A percentile compares a stretch with the other conserved stretches of the same genome.
Evolutionary conservation across 1,284 basidiomycete species (phyloP).

Genomic region (Ganoderma lucidum): DNA sequence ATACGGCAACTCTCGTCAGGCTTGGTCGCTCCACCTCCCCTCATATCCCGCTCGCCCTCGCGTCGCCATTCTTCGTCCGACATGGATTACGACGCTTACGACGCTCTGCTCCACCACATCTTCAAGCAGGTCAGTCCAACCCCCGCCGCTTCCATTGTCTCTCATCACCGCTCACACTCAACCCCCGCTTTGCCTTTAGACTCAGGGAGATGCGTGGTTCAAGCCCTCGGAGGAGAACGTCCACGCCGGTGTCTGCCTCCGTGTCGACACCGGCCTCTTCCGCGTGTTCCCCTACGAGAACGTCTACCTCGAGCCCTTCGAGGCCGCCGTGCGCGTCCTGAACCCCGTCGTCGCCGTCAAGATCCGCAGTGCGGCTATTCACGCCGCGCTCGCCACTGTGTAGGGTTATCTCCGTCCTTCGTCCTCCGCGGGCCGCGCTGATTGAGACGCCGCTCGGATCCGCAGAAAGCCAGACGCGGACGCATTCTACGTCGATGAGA

Average conservation of each 20-base stretch:
- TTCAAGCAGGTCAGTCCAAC: slow-evolving; percentile 52
- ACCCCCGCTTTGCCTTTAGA: slow-evolving; percentile 45
- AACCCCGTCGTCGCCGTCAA: slow-evolving; percentile 87
- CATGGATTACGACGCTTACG: slow-evolving; percentile 80
- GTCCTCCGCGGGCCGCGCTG: neutral
- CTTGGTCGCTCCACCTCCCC: slow-evolving; percentile 4
- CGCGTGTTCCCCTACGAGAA: slow-evolving; percentile 77
- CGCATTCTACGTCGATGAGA: slow-evolving; percentile 62
- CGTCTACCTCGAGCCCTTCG: slow-evolving; percentile 66
- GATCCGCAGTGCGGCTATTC: slow-evolving; percentile 80
- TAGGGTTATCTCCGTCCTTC: slow-evolving; percentile 48
- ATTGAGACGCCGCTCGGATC: neutral
- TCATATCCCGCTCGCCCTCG: slow-evolving; percentile 14
- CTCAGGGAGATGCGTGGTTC: slow-evolving; percentile 79
- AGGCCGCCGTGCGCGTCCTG: slow-evolving; percentile 71
- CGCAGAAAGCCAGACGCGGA: slow-evolving; percentile 57
- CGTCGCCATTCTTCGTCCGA: slow-evolving; percentile 18
- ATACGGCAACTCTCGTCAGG: neutral
- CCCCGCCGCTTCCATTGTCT: slow-evolving; percentile 18
- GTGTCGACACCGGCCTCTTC: slow-evolving; percentile 67
- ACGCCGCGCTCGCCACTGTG: slow-evolving; percentile 76
- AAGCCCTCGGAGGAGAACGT: slow-evolving; percentile 78
- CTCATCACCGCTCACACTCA: neutral
- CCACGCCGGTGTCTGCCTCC: slow-evolving; percentile 72
- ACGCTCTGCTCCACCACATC: slow-evolving; percentile 74